These are phyloP conservation scores for Diplogelasinospora grovesii DNA, from an alignment of 495 filamentous ascomycete genomes.

Conservation along the genomic window DNA sequence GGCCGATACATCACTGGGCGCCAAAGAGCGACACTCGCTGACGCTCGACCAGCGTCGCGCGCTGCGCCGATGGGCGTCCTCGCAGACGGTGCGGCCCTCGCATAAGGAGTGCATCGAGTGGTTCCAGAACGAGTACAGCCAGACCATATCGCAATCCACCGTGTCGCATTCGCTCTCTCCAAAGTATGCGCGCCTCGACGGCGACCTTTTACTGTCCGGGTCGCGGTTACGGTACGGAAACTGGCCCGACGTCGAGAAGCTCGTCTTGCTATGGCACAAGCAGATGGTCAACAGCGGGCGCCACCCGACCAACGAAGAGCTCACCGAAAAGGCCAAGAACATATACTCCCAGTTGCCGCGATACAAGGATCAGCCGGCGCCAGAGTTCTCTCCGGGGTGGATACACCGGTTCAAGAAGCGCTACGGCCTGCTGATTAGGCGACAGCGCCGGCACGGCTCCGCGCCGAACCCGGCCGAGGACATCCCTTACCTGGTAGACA, in stretches of 20 bases:
- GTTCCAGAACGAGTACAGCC: slow-evolving; percentile 43
- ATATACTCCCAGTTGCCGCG: slow-evolving; percentile 43
- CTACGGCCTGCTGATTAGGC: slow-evolving; percentile 42
- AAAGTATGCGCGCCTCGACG: slow-evolving; percentile 48
- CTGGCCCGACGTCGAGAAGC: slow-evolving; percentile 50
- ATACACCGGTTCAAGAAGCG: slow-evolving; percentile 50
- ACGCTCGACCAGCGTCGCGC: slow-evolving; percentile 48
- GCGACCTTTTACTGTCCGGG: slow-evolving; percentile 43
- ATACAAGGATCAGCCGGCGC: slow-evolving; percentile 42
- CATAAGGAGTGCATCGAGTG: slow-evolving; percentile 50
- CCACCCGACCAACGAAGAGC: slow-evolving; percentile 45
- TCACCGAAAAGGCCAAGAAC: slow-evolving; percentile 45
- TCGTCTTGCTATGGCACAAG: slow-evolving; percentile 46
- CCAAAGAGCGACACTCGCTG: slow-evolving; percentile 43
- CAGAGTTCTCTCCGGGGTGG: slow-evolving; percentile 49
- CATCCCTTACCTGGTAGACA: slow-evolving; percentile 42
- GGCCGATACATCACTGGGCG: not conserved
- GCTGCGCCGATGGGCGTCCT: slow-evolving; percentile 45
- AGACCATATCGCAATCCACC: slow-evolving; percentile 47
- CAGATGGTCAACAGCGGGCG: slow-evolving; percentile 37
- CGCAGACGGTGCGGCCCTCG: slow-evolving; percentile 40
- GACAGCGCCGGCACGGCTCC: slow-evolving; percentile 39
- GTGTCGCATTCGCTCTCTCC: slow-evolving; percentile 46
- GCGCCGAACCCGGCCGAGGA: slow-evolving; percentile 38
- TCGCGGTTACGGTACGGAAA: slow-evolving; percentile 47